A percentile compares a stretch with the other conserved stretches of the same genome.
phyloP scores from a whole-genome alignment of 768 basidiomycete genomes.

The Russula virescens region DNA sequence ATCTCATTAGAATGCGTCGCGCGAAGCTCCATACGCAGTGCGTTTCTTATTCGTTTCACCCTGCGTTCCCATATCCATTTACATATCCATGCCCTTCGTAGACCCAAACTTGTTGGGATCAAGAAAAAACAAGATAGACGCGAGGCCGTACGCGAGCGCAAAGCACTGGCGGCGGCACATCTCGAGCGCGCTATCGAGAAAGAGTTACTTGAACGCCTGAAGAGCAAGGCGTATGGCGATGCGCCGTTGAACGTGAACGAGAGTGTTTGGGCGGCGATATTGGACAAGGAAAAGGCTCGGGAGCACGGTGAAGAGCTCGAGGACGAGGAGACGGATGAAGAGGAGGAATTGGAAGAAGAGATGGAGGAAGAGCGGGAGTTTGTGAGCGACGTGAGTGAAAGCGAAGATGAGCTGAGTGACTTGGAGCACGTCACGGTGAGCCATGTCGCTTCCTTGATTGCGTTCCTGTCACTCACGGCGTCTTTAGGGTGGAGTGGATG shows the following conservation, averaged over 20 bases:
- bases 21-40: slow-evolving; percentile 82
- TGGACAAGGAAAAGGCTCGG: slow-evolving; percentile 68
- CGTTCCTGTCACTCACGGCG: neutral
- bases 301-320: slow-evolving; percentile 39
- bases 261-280: slow-evolving; percentile 86
- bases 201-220: slow-evolving; percentile 91
- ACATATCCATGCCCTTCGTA: slow-evolving; percentile 30
- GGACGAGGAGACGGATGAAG: slow-evolving; percentile 35
- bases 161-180: slow-evolving; percentile 92
- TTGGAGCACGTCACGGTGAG: slow-evolving; percentile 64
- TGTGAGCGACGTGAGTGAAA: slow-evolving; percentile 68
- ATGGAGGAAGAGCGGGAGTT: slow-evolving; percentile 62
- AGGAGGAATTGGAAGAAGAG: slow-evolving; percentile 43
- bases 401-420: slow-evolving; percentile 58
- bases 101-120: slow-evolving; percentile 88
- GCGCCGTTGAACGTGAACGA: slow-evolving; percentile 98
- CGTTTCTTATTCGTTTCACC: slow-evolving; percentile 29
- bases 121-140: slow-evolving; percentile 97
- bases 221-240: slow-evolving; percentile 96
- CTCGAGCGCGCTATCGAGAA: slow-evolving; percentile 94
- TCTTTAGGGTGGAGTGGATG: slow-evolving; percentile 6
- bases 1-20: slow-evolving; percentile 96
- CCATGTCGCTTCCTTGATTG: slow-evolving; percentile 10
- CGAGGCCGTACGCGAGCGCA: slow-evolving; percentile 88
- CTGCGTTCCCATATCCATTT: neutral